Base-by-base conservation (phyloP, 2,329 filamentous ascomycete species). In the Exserohilum rostratum region DNA sequence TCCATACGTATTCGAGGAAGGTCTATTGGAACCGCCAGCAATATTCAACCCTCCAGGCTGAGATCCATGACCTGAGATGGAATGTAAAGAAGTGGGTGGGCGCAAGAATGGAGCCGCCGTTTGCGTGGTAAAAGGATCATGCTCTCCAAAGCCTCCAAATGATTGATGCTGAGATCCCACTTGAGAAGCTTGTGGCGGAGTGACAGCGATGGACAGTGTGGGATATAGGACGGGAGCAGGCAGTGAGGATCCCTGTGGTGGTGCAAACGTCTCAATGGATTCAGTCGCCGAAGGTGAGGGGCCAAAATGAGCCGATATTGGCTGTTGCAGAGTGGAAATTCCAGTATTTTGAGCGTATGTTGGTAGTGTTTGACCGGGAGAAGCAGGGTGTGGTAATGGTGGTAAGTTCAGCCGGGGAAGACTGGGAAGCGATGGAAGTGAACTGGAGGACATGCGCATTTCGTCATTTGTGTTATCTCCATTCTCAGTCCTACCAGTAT, bases 191-290 rank as follows among this genome's bases (percentile, higher is more conserved):
- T 57, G 46, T 9, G 50, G 38, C 12, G 20, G 18, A 29, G 49
- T 18, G 10, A 44, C 33, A 20, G 33, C 38, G 13, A 40, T 50
- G 12, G 27, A 29, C 3, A 40, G 34, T 35, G 42, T 6, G 38
- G 9, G 13, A 22, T 42, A 22, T 29, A 6, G 17, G 10, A 35
- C 27, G 1, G 34, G 6, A 37, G 29, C 17, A 20, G 35, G 12
- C 18, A 40, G 3, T 18, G 35, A 46, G 22, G 3, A 37, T 13
- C 65, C 39, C 15, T 35, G 39, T 7, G 50, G 18, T 42, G 45
- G 47, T 10, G 15, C 12, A 12, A 37, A 25, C 30, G 18, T 7
- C 4, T 30, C n/a, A 27, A n/a, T 18, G 25, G 42, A 7, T 15
- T 11, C 18, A 48, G 30, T 18, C 29, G 13, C 18, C 31, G 35